Conservation (phyloP, 2,329 filamentous ascomycete species). For the Penicillium sp. region DNA sequence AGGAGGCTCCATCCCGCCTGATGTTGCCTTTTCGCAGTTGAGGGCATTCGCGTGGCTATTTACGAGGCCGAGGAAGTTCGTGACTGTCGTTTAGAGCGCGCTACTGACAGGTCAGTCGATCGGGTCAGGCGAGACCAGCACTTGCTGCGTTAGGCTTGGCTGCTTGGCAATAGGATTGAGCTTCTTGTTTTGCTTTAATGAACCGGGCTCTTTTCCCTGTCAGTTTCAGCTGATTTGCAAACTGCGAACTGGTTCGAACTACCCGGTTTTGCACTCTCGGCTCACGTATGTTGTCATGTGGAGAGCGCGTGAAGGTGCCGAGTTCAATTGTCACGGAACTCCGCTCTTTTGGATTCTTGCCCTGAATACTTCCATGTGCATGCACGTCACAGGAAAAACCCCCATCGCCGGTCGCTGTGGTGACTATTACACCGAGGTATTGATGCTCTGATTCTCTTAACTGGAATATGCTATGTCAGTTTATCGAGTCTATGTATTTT, state of each 20-base stretch:
- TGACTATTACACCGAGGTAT: too few species aligned
- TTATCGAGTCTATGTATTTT: constrained; percentile 1
- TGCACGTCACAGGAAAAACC: too few species aligned
- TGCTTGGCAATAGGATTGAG: constrained; percentile 10
- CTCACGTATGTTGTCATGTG: background rate
- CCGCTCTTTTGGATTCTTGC: background rate
- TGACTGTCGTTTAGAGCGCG: background rate
- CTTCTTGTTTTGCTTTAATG: background rate
- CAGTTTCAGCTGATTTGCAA: background rate
- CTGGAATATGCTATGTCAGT: background rate
- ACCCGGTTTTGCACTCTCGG: background rate
- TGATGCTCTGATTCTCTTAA: background rate
- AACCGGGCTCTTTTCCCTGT: background rate
- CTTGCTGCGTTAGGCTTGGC: constrained; percentile 5
- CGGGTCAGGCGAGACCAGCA: constrained; percentile 20
- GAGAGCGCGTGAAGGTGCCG: background rate
- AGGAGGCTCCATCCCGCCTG: constrained; percentile 14
- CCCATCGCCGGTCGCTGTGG: too few species aligned
- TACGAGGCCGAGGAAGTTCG: background rate
- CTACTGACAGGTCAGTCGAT: constrained; percentile 21
- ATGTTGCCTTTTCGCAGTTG: constrained; percentile 3
- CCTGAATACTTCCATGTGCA: too few species aligned
- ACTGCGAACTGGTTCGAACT: background rate
- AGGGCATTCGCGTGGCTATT: constrained; percentile 1
- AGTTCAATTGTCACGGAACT: background rate